These are phyloP conservation scores for Ophiostoma fasciatum DNA, from an alignment of 2,329 filamentous ascomycete genomes.

Conservation along the genomic window DNA sequence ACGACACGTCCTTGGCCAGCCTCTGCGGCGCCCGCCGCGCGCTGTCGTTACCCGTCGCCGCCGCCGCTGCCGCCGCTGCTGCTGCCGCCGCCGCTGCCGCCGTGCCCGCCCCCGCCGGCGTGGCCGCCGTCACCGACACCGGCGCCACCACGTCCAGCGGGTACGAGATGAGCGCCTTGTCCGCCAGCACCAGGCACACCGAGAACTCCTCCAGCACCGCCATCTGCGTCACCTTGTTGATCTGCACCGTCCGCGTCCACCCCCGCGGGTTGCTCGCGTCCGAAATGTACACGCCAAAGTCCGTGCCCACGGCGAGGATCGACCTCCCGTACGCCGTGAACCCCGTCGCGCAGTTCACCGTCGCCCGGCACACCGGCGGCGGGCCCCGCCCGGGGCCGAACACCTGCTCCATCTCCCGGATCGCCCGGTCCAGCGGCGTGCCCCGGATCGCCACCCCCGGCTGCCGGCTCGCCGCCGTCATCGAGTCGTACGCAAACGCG, in stretches of 20 bases:
- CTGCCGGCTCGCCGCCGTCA: constrained; percentile 43
- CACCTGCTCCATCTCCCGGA: constrained; percentile 70
- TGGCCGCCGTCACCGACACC: constrained; percentile 44
- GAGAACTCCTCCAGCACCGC: constrained; percentile 93
- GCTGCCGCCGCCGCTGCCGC: constrained; percentile 59
- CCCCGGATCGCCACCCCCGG: constrained; percentile 65
- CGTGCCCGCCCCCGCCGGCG: constrained; percentile 46
- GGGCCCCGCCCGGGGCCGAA: constrained; percentile 59
- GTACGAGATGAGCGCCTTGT: constrained; percentile 83
- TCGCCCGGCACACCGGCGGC: constrained; percentile 64
- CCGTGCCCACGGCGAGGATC: constrained; percentile 88
- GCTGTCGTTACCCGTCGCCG: constrained; percentile 52
- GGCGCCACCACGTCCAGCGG: constrained; percentile 73
- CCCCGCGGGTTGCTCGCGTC: constrained; percentile 80
- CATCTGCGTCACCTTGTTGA: constrained; percentile 72
- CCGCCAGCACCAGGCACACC: constrained; percentile 77
- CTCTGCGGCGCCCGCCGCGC: constrained; percentile 79
- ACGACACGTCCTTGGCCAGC: constrained; percentile 83
- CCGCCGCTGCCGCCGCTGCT: constrained; percentile 67
- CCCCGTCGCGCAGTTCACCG: constrained; percentile 84
- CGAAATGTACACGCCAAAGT: constrained; percentile 83
- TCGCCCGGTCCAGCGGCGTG: constrained; percentile 81
- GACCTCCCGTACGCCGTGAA: constrained; percentile 74
- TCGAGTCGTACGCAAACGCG: constrained; percentile 67
- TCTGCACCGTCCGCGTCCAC: constrained; percentile 72